Conservation (phyloP, 371 early-diverging fungal genomes). For the Zancudomyces culisetae region DNA sequence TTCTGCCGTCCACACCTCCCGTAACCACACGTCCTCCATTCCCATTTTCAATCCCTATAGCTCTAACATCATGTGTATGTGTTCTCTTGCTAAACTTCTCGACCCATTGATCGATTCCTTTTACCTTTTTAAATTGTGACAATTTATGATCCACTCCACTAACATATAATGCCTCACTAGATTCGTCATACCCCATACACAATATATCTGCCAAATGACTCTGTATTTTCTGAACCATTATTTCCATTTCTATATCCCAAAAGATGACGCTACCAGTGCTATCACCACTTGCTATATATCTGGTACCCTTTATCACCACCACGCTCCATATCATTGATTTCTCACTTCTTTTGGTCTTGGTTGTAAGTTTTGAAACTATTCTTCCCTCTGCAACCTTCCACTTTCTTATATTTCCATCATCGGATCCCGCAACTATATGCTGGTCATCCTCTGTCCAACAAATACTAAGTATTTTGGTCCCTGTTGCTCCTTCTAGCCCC, state of each 20-base stretch:
- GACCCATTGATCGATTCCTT: no score
- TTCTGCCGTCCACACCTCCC: conserved; percentile 61
- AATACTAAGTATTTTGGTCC: conserved; percentile 57
- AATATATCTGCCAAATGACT: conserved; percentile 76
- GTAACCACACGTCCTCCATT: conserved; percentile 49
- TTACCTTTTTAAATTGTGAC: conserved; percentile 32
- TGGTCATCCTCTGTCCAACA: conserved; percentile 60
- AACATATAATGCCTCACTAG: conserved; percentile 54
- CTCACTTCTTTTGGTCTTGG: conserved; percentile 28
- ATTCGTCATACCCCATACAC: conserved; percentile 42
- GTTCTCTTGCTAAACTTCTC: conserved; percentile 54
- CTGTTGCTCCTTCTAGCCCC: conserved; percentile 48
- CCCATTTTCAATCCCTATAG: conserved; percentile 48
- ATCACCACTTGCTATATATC: conserved; percentile 78
- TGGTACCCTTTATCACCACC: conserved; percentile 32
- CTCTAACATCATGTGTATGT: conserved; percentile 82
- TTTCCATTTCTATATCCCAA: conserved; percentile 55
- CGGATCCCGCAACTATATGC: conserved; percentile 59
- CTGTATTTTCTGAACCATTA: conserved; percentile 41
- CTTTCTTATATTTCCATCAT: conserved; percentile 56
- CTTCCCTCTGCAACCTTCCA: conserved; percentile 43
- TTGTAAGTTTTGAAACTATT: conserved; percentile 43
- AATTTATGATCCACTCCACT: conserved; percentile 79
- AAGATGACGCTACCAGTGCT: conserved; percentile 72
- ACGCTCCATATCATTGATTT: conserved; percentile 36